Percentiles rank a stretch among this genome's conserved stretches.
phyloP scores from a whole-genome alignment of 148 eudicot species.

The Amaranthus hypochondriacus region DNA sequence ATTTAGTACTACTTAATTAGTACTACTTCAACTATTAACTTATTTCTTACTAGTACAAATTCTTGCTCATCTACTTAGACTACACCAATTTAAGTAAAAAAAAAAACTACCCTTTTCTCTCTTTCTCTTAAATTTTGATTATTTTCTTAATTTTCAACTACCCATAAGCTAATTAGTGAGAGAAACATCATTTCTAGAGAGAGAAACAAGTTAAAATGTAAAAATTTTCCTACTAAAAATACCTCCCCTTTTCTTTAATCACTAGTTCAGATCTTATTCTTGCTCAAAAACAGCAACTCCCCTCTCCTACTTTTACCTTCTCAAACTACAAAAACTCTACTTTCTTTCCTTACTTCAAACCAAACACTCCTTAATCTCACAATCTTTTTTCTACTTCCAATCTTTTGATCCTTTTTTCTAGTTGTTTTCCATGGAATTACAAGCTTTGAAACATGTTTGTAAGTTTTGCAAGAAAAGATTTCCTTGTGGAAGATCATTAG shows the following conservation, averaged over 20 bases:
- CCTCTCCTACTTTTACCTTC: conserved; percentile 25
- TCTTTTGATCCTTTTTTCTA: not conserved
- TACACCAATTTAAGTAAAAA: not conserved
- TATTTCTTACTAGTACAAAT: conserved; percentile 19
- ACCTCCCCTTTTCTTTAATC: conserved; percentile 42
- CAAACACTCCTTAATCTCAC: conserved; percentile 7
- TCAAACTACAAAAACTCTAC: not conserved
- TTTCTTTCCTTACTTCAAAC: not conserved
- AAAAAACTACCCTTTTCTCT: not conserved
- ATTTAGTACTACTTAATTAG: conserved; percentile 31
- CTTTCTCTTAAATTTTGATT: not conserved
- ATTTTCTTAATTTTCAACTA: conserved; percentile 39
- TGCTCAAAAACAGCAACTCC: conserved; percentile 22
- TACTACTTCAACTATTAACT: conserved; percentile 16
- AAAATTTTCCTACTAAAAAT: conserved; percentile 19
- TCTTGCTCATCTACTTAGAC: conserved; percentile 30
- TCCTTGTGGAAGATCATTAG: conserved; percentile 87
- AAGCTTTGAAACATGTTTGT: conserved; percentile 53
- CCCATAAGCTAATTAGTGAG: conserved; percentile 37
- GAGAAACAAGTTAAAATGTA: not conserved
- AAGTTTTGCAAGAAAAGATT: conserved; percentile 71
- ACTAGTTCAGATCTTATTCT: conserved; percentile 59
- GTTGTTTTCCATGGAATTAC: conserved; percentile 45
- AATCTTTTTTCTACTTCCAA: not conserved
- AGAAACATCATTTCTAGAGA: conserved; percentile 6